These are phyloP conservation scores for Pleoardoris graminearum DNA, from an alignment of 2,329 filamentous ascomycete species.

Conservation along the genomic window DNA sequence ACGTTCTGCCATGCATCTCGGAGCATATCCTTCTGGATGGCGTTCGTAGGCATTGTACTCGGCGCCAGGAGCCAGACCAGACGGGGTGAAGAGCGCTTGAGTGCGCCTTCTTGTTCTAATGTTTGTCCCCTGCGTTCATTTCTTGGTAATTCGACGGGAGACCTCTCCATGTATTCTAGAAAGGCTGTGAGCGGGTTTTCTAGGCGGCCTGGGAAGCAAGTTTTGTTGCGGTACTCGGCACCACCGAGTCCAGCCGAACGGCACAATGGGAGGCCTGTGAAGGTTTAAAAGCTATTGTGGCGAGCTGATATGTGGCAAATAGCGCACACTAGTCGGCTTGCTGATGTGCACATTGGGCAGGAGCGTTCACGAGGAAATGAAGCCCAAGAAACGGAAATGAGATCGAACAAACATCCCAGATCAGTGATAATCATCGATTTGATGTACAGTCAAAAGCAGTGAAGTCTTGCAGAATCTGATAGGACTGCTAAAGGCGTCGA, in stretches of 20 bases:
- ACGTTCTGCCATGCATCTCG: neutral
- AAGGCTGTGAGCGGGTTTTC: neutral
- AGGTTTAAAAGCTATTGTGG: neutral
- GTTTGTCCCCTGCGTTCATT: neutral
- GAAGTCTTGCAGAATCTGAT: neutral
- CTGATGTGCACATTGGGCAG: neutral
- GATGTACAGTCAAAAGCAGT: neutral
- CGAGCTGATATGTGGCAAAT: neutral
- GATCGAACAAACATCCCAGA: neutral
- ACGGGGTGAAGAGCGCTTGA: no score
- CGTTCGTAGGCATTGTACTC: neutral
- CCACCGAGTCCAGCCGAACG: neutral
- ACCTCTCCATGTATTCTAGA: neutral
- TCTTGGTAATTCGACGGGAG: neutral
- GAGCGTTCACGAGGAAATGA: neutral
- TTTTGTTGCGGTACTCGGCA: neutral
- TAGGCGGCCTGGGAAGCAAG: neutral
- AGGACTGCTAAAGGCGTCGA: neutral
- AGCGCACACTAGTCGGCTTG: neutral
- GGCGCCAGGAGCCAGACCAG: neutral
- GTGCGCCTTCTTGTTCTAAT: no score
- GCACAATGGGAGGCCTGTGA: neutral
- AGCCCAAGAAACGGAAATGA: neutral
- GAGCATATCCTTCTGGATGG: neutral
- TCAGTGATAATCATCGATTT: neutral